These are phyloP conservation scores for Rhizopus arrhizus DNA, from an alignment of 371 early-diverging fungal genomes.

Conservation along the genomic window DNA sequence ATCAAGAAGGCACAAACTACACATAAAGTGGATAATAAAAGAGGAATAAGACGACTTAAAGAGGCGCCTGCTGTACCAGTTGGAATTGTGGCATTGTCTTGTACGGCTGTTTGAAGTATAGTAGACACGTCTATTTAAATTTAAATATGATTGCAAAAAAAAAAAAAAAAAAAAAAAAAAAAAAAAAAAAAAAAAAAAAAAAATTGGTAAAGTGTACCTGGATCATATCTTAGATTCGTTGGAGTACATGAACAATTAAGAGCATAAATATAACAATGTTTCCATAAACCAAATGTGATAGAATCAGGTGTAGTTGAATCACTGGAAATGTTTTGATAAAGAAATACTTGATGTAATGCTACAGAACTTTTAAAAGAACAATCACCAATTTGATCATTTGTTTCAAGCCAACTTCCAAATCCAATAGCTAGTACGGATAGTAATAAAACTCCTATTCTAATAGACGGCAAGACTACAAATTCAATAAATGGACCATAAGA, in stretches of 20 bases:
- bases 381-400: conserved; percentile 26
- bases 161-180: not conserved
- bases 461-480: conserved; percentile 30
- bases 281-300: conserved; percentile 47
- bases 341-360: conserved; percentile 31
- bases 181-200: conserved; percentile 1
- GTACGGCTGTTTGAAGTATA: conserved; percentile 28
- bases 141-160: too few relatives aligned
- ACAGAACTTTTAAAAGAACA: conserved; percentile 33
- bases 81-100: conserved; percentile 28
- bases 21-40: conserved; percentile 26
- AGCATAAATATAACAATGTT: conserved; percentile 42
- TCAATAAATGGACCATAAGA: conserved; percentile 37
- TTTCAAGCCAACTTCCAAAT: conserved; percentile 44
- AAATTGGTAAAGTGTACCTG: conserved; percentile 30
- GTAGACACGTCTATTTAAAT: conserved; percentile 27
- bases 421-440: conserved; percentile 31
- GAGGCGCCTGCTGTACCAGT: conserved; percentile 11
- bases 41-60: conserved; percentile 27
- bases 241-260: conserved; percentile 42
- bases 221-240: conserved; percentile 32
- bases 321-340: conserved; percentile 33
- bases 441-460: conserved; percentile 28
- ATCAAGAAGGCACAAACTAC: conserved; percentile 26
- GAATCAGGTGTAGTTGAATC: conserved; percentile 34